Conservation (phyloP, 2,329 filamentous ascomycete genomes). For the Pyrenophora seminiperda region DNA sequence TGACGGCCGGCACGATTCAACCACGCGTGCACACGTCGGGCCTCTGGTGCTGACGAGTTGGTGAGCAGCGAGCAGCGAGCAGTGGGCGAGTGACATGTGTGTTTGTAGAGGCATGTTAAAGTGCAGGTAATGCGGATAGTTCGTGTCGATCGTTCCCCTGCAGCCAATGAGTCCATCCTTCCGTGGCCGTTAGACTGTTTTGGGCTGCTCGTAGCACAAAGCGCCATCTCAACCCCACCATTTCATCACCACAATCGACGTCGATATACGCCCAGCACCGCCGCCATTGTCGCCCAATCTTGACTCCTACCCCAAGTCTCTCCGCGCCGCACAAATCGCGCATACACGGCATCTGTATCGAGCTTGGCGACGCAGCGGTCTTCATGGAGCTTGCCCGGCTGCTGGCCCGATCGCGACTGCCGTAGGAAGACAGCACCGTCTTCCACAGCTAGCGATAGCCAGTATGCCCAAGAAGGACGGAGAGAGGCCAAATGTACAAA, state of each 20-base stretch:
- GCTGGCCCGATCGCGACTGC: conserved; percentile 63
- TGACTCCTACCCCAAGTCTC: conserved; percentile 12
- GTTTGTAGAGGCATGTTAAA: conserved; percentile 18
- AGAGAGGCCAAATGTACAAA: conserved; percentile 26
- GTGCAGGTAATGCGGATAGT: conserved; percentile 15
- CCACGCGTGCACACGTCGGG: not conserved
- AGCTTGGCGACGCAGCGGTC: conserved; percentile 36
- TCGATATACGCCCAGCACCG: conserved; percentile 22
- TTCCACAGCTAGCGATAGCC: conserved; percentile 56
- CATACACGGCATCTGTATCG: conserved; percentile 19
- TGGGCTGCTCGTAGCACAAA: conserved; percentile 29
- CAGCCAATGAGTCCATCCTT: conserved; percentile 30
- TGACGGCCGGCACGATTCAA: conserved; percentile 2
- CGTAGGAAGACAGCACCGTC: conserved; percentile 62
- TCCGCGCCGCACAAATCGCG: conserved; percentile 15
- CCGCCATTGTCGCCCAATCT: conserved; percentile 36
- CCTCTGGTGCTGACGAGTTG: not conserved
- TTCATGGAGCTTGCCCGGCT: conserved; percentile 62
- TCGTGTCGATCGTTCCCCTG: conserved; percentile 25
- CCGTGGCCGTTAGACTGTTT: conserved; percentile 25
- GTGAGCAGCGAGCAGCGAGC: conserved; percentile 4
- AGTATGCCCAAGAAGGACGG: conserved; percentile 50
- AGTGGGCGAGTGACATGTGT: conserved; percentile 17
- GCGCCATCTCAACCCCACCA: conserved; percentile 44
- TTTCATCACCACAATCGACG: conserved; percentile 39